Base-by-base conservation (phyloP, 768 basidiomycete species). In the Aureoboletus auriporus region DNA sequence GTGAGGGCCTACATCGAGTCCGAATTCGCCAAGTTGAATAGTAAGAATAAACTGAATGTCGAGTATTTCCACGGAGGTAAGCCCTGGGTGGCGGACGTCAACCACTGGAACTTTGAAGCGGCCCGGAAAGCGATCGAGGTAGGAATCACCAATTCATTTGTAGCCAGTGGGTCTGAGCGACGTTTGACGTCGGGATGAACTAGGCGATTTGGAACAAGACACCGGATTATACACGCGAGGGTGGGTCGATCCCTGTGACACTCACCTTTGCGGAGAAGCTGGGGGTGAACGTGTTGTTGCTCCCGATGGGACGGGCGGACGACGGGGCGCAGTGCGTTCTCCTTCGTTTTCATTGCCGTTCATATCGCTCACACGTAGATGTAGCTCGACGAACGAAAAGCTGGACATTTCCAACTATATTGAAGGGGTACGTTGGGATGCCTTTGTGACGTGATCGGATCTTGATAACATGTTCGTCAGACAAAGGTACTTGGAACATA, bases 201-300 rank as follows among this genome's bases (percentile, higher is more conserved):
- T 36, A 53, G 57, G 63, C 69, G 7, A 62, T 93, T 8, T 93
- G 91, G 70, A 73, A 79, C 39, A 76, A 77, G 62, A 78, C 80
- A 6, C 93, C 93, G 0, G 89, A 94, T 63, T 72, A 86, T 50
- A 93, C 87, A 2, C 81, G 92, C 36, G 93, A 95, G 65, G 92
- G 92, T n/a, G 94, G 94, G 5, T 91, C 90, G 6, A 94, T 94
- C 53, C 93, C 93, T 0, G 89, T 95, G 28, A 94, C 93, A 5
- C 75, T 97, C 49, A 94, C 92, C 2, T 95, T 98, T 64, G 91
- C 93, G 9, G 91, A 96, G 62, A 80, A 80, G 38, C 71, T 96
- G 39, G 81, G 82, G 11, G 85, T 93, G 47, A 96, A 93, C 60
- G 90, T 96, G 8, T 66, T 94, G 48, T 71, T 97, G 16, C 74